A percentile compares a stretch with the other conserved stretches of the same genome.
phyloP scores from a whole-genome alignment of 75 land plant genomes.

The Sequoia sempervirens region DNA sequence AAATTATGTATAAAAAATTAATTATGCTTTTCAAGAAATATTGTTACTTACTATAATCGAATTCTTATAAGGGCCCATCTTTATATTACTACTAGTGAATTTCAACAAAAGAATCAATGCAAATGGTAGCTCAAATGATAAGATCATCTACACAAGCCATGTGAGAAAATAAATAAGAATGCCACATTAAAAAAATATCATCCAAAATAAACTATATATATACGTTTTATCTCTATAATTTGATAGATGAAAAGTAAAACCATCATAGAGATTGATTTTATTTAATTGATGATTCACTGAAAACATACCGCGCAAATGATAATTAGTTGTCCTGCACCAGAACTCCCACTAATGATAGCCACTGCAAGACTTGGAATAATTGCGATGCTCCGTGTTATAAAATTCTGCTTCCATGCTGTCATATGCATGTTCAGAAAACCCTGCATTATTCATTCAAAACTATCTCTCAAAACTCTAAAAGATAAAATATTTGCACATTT shows the following conservation, averaged over 20 bases:
- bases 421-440: constrained; percentile 67
- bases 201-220: too few relatives aligned
- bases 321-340: constrained; percentile 65
- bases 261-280: too few relatives aligned
- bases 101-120: constrained; percentile 81
- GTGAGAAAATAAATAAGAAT: too few relatives aligned
- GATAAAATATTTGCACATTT: too few relatives aligned
- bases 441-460: constrained; percentile 12
- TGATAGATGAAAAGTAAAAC: too few relatives aligned
- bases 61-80: constrained; percentile 65
- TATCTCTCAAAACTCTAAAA: too few relatives aligned
- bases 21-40: neutral
- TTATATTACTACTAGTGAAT: constrained; percentile 52
- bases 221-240: too few relatives aligned
- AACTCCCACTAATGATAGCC: constrained; percentile 54
- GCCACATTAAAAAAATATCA: too few relatives aligned
- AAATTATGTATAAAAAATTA: neutral
- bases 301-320: constrained; percentile 54
- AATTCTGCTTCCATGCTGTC: constrained; percentile 54
- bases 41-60: constrained; percentile 31
- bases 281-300: too few relatives aligned
- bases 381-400: constrained; percentile 67
- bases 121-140: constrained; percentile 76
- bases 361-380: constrained; percentile 67
- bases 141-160: constrained; percentile 51